Base-by-base conservation (phyloP, 768 basidiomycete species). In the Russula compacta region DNA sequence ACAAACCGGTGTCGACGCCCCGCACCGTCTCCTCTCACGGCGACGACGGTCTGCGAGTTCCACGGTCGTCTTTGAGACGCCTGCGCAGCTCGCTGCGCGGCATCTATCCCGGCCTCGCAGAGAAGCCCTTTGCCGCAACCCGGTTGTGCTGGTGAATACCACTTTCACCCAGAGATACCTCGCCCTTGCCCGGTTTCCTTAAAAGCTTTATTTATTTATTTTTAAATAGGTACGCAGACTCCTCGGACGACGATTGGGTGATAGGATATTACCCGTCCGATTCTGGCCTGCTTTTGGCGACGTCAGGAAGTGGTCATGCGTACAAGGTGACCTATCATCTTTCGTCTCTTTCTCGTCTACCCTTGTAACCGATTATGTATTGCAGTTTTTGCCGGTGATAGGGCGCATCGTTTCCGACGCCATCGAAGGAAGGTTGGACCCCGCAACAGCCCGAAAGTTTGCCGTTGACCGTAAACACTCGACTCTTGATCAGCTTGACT, bases 281-380 rank as follows among this genome's bases (percentile, higher is more conserved):
- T 65, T 72, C 75, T 29, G 80, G 80, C 6, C 69, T 98, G 11
- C 71, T 94, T 55, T 71, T 98, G 33, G 95, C 93, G 1, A 95
- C 95, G 0, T 90, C 83, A 17, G 95, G 88, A 7, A 91, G 85
- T 65, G 94, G 94, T 0, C 91, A 95, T 72, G 91, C 83, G 0
- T 94, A 83, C 78, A 94, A 95, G 81, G 89, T 84, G 53, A 46
- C 36, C 19, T 0, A 35, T 36, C 5, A 6, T 38, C 14, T 49
- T 43, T 7, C 10, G 2, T 12, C 14, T 47, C 19, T 15, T 24
- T 40, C 32, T 39, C 21, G 9, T 48, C 47, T 42, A 49, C 21
- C 49, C 40, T 29, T 43, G 15, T n/a, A 21, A 29, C 11, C 24
- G 17, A n/a, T 43, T 10, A 46, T 17, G 24, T 29, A 29, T 29